Conservation (phyloP, 164 flowering plant species). For the Kingdonia uniflora region DNA sequence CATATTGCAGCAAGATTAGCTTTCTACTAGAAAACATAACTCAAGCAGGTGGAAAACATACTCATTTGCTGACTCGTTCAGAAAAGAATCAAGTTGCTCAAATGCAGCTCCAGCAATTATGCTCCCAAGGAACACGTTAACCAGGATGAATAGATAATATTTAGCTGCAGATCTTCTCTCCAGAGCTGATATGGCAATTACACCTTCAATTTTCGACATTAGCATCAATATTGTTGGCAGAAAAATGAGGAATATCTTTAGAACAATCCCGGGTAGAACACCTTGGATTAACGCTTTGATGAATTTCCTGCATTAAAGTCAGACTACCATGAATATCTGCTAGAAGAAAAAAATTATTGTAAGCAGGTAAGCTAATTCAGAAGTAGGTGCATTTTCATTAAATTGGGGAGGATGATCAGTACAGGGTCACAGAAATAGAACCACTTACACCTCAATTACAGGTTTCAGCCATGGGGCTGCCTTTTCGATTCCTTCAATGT, state of each 20-base stretch:
- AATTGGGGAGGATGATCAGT: neutral
- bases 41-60: constrained; percentile 31
- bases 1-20: too few species aligned
- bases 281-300: constrained; percentile 77
- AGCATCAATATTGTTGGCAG: constrained; percentile 76
- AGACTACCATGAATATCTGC: neutral
- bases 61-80: constrained; percentile 76
- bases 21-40: too few species aligned
- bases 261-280: constrained; percentile 79
- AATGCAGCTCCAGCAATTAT: constrained; percentile 80
- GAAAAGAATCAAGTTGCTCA: constrained; percentile 56
- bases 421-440: neutral
- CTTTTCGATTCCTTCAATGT: constrained; percentile 70
- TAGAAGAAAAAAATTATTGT: too few species aligned
- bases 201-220: constrained; percentile 89
- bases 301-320: constrained; percentile 35
- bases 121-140: constrained; percentile 89
- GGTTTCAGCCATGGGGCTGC: constrained; percentile 56
- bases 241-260: constrained; percentile 73
- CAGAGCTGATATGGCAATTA: constrained; percentile 39
- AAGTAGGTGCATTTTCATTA: neutral
- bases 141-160: constrained; percentile 60
- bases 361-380: constrained; percentile 1
- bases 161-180: constrained; percentile 77
- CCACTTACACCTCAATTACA: constrained; percentile 30